Base-by-base conservation (phyloP, 768 basidiomycete genomes). In the Butyriboletus loyo region DNA sequence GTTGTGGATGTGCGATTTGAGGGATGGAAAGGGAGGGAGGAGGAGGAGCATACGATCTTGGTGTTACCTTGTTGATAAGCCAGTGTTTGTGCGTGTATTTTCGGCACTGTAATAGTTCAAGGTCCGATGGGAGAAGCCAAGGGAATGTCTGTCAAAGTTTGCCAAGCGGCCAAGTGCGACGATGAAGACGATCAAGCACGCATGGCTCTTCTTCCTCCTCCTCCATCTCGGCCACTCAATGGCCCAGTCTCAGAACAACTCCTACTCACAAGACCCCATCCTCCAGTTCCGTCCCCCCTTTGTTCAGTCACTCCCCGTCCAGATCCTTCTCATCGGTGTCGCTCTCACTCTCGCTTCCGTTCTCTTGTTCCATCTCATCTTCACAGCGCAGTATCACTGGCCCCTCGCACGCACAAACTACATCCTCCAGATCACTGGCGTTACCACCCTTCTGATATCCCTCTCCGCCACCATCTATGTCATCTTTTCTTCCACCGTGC, bases 351-450 rank as follows among this genome's bases (percentile, higher is more conserved):
- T 98, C 54, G 81, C 89, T 40, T 76, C 80, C 40, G 87, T 96
- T 19, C 85, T 99, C 38, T 77, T 97, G 61, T 84, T 97, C 51
- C 94, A 98, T 60, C 85, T 99, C 58, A 69, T 93, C 53, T 97
- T 99, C 73, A 98, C 97, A 5, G 89, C 87, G 0, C 92, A 96
- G 66, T 98, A 96, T 58, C 97, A 99, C 69, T 91, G 89, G 81
- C 92, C 93, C 1, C 85, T 99, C 36, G 92, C 94, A 0, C 88
- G 86, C 7, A 81, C 90, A 63, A 99, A 99, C 73, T 99, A 91
- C 70, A 76, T 85, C 48, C 83, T 98, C 31, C 97, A 98, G 67
- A 66, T 98, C 13, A 83, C 85, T 3, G 92, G 90, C 8, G 92
- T 94, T 25, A 75, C 81, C 31, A 85, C 88, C 4, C 83, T 96